A percentile compares a stretch with the other conserved stretches of the same genome.
Evolutionary conservation across 208 protist species (phyloP).

Genomic region (Tetramitus jugosus): DNA sequence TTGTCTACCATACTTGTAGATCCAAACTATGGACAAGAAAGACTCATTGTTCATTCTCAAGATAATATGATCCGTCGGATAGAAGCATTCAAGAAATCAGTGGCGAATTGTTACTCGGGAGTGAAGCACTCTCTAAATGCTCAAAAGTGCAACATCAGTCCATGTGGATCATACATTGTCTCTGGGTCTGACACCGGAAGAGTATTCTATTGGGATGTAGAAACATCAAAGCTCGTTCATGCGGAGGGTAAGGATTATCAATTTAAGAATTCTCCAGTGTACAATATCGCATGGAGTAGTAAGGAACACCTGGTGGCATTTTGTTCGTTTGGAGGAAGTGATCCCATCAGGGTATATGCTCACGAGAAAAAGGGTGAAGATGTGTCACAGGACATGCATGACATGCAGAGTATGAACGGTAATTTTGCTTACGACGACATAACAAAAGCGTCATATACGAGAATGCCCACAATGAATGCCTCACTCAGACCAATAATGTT

Average conservation of each 20-base stretch:
- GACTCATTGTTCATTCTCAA: slow-evolving; percentile 15
- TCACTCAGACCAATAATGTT: neutral
- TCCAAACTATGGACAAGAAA: slow-evolving; percentile 21
- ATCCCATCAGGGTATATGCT: slow-evolving; percentile 15
- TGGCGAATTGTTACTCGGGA: slow-evolving; percentile 7
- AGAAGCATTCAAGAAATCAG: neutral
- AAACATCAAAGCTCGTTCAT: neutral
- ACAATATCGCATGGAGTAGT: slow-evolving; percentile 12
- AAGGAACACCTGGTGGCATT: slow-evolving; percentile 6
- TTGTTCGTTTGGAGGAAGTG: slow-evolving; percentile 7
- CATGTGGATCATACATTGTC: slow-evolving; percentile 9
- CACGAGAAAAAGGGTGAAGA: neutral
- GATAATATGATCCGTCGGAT: slow-evolving; percentile 23
- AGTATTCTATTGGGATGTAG: slow-evolving; percentile 15
- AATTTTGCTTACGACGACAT: too few relatives aligned
- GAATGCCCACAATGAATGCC: neutral
- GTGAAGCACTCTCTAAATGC: slow-evolving; percentile 8
- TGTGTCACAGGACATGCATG: neutral
- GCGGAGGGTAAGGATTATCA: slow-evolving; percentile 15
- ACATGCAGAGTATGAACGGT: too few relatives aligned
- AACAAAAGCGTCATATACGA: too few relatives aligned
- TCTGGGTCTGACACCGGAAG: slow-evolving; percentile 20
- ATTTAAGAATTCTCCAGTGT: neutral
- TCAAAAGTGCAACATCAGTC: slow-evolving; percentile 6
- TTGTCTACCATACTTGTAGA: neutral